Evolutionary conservation across 352 stramenopile species (phyloP).

Genomic region (Hyphochytrium catenoides): DNA sequence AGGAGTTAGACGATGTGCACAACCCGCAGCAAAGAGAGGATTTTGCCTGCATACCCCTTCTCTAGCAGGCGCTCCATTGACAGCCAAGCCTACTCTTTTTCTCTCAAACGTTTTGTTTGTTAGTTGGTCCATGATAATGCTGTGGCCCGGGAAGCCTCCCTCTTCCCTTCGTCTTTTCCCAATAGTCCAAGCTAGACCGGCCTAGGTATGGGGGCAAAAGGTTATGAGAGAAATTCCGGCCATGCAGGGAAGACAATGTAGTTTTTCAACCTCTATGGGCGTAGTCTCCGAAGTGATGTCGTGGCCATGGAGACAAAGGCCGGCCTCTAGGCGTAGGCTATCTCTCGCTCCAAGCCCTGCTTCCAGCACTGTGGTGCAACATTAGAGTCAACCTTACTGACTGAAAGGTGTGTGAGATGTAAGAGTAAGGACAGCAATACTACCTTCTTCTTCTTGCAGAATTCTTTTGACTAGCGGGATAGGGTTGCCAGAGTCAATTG

Average conservation of each 20-base stretch:
- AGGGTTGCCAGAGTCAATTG: constrained; percentile 36
- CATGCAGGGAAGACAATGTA: no score
- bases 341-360: constrained; percentile 85
- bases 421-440: no score
- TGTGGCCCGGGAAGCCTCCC: constrained; percentile 79
- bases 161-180: constrained; percentile 51
- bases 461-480: constrained; percentile 34
- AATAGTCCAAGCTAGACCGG: constrained; percentile 76
- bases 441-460: constrained; percentile 33
- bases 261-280: constrained; percentile 83
- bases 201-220: no score
- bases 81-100: constrained; percentile 88
- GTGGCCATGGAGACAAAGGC: constrained; percentile 94
- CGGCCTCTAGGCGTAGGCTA: constrained; percentile 88
- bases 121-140: constrained; percentile 76
- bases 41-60: constrained; percentile 38
- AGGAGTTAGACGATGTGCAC: constrained; percentile 1
- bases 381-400: no score
- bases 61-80: constrained; percentile 80
- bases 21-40: not conserved
- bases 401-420: no score
- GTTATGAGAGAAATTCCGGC: no score
- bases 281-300: constrained; percentile 87
- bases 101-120: constrained; percentile 75
- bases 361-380: no score